A percentile compares a stretch with the other conserved stretches of the same genome.
Conservation (phyloP, 495 filamentous ascomycete genomes). For the Penicillium ochrochloron region DNA sequence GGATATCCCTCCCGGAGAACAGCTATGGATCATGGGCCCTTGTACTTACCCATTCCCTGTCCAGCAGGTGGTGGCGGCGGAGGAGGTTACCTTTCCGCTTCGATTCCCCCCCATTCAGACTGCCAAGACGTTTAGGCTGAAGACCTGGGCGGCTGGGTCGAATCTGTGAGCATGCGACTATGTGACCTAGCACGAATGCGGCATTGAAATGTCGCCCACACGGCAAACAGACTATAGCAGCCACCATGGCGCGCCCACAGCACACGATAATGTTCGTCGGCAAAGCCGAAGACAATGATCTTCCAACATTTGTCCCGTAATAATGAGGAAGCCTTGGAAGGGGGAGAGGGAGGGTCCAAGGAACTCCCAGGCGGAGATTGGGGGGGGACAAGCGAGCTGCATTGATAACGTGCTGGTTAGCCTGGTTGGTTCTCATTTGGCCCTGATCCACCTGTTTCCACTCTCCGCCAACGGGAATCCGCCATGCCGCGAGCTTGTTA, state of each 20-base stretch:
- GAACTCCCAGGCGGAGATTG: not conserved
- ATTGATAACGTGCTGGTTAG: slow-evolving; percentile 6
- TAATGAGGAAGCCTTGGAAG: not conserved
- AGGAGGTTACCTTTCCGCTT: not conserved
- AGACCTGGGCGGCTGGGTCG: not conserved
- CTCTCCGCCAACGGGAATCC: slow-evolving; percentile 11
- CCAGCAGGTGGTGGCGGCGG: not conserved
- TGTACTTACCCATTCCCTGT: not conserved
- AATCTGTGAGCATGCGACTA: not conserved
- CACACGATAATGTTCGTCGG: not conserved
- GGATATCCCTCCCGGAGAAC: not conserved
- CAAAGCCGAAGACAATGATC: not conserved
- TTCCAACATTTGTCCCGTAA: not conserved
- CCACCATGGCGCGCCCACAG: slow-evolving; percentile 10
- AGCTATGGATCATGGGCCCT: not conserved
- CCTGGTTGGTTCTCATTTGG: not conserved
- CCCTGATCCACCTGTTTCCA: not conserved
- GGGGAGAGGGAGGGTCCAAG: not conserved
- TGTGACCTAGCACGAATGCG: not conserved
- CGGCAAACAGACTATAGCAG: not conserved
- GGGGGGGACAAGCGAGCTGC: slow-evolving; percentile 5
- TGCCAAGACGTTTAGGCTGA: slow-evolving; percentile 1
- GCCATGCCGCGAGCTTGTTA: slow-evolving; percentile 27
- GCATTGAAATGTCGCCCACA: not conserved
- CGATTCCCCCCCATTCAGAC: not conserved